These are phyloP conservation scores for Globisporangium irregulare DNA, from an alignment of 352 stramenopile species.

Conservation along the genomic window DNA sequence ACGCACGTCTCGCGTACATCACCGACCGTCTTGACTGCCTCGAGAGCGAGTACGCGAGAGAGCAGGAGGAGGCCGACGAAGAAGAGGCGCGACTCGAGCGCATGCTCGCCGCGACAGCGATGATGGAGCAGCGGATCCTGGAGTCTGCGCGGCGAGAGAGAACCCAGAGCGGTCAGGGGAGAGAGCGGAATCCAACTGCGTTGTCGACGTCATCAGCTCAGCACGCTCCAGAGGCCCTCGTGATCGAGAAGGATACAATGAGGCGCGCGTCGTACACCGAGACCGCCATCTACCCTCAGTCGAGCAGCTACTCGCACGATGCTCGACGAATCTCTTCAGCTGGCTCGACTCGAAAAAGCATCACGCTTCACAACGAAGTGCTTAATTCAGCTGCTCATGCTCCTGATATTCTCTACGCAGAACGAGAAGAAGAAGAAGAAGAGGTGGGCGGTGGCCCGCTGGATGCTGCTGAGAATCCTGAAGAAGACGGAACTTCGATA, in stretches of 20 bases:
- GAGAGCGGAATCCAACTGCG: neutral
- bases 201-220: neutral
- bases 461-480: neutral
- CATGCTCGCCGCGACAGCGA: slow-evolving; percentile 15
- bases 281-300: neutral
- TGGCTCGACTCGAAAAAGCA: slow-evolving; percentile 11
- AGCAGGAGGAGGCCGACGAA: slow-evolving; percentile 22
- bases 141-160: slow-evolving; percentile 26
- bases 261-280: slow-evolving; percentile 9
- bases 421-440: neutral
- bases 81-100: slow-evolving; percentile 28
- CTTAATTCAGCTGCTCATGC: neutral
- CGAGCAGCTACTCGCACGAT: neutral
- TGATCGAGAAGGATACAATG: neutral
- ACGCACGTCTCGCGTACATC: slow-evolving; percentile 45
- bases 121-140: slow-evolving; percentile 35
- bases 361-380: neutral
- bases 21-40: slow-evolving; percentile 40
- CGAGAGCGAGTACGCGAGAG: slow-evolving; percentile 28
- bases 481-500: neutral
- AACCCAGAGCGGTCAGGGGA: neutral
- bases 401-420: neutral
- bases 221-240: neutral
- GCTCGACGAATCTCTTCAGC: slow-evolving; percentile 14
- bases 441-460: neutral